phyloP scores from a whole-genome alignment of 2,329 filamentous ascomycete species.

The Exophiala lecanii-corni region DNA sequence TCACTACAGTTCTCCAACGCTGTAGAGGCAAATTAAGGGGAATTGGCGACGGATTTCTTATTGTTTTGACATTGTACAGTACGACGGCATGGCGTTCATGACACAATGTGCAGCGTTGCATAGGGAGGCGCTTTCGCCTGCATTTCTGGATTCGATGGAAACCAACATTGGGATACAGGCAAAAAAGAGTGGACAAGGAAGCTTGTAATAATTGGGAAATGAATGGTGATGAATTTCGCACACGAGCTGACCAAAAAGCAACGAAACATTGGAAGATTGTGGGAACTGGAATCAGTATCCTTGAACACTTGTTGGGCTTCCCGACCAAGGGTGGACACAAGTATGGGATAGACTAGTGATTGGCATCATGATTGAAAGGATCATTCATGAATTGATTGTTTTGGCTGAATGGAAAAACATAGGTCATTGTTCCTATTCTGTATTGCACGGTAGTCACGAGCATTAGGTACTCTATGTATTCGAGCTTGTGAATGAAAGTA shows the following conservation, averaged over 20 bases:
- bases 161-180: constrained; percentile 15
- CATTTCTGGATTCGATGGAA: constrained; percentile 13
- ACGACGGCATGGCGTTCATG: constrained; percentile 23
- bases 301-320: too few species aligned
- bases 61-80: constrained; percentile 21
- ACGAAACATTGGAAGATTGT: neutral
- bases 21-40: constrained; percentile 20
- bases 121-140: constrained; percentile 16
- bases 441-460: too few species aligned
- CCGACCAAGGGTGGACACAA: too few species aligned
- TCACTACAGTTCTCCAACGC: constrained; percentile 16
- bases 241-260: neutral
- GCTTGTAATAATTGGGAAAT: constrained; percentile 11
- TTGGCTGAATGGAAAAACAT: too few species aligned
- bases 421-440: too few species aligned
- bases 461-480: too few species aligned
- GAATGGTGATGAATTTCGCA: neutral
- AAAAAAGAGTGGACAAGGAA: constrained; percentile 13
- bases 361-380: too few species aligned
- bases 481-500: too few species aligned
- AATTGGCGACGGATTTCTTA: neutral
- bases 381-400: too few species aligned
- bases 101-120: constrained; percentile 12
- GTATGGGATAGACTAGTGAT: too few species aligned
- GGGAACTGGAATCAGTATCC: too few species aligned